Conservation (phyloP, 371 early-diverging fungal species). For the Actinomucor elegans region DNA sequence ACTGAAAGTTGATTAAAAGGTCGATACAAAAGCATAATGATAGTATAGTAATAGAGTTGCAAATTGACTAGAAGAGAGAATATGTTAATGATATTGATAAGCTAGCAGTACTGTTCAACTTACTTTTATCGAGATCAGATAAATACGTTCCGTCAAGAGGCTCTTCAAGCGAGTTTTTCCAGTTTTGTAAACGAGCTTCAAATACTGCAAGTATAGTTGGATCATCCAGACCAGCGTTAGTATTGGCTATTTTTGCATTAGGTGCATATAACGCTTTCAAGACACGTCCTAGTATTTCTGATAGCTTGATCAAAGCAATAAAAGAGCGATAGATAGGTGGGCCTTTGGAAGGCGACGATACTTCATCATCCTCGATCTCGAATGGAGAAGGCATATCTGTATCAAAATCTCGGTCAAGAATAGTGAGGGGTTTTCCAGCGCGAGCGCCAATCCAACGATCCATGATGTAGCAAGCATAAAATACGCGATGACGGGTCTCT, state of each 20-base stretch:
- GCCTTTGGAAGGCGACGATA: constrained; percentile 2
- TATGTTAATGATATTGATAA: constrained; percentile 1
- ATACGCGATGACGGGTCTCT: constrained; percentile 63
- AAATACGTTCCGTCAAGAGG: constrained; percentile 18
- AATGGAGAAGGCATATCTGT: constrained; percentile 36
- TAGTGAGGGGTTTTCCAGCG: constrained; percentile 50
- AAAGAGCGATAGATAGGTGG: constrained; percentile 31
- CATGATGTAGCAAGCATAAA: constrained; percentile 61
- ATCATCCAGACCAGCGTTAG: constrained; percentile 42
- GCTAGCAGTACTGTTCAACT: neutral
- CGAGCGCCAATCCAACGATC: constrained; percentile 59
- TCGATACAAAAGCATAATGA: constrained; percentile 53
- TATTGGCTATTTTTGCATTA: constrained; percentile 37
- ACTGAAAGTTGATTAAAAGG: constrained; percentile 41
- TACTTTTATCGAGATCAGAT: constrained; percentile 36
- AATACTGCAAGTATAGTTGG: constrained; percentile 43
- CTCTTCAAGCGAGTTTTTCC: constrained; percentile 30
- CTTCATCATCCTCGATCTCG: constrained; percentile 28
- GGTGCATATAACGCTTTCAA: constrained; percentile 47
- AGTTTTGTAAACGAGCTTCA: constrained; percentile 35
- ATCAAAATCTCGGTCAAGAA: constrained; percentile 53
- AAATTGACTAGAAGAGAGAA: constrained; percentile 29
- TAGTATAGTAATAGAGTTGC: constrained; percentile 50
- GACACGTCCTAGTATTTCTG: constrained; percentile 47
- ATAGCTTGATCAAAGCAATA: constrained; percentile 35